Evolutionary conservation across 192 early-diverging fungal species (phyloP).

Genomic region (Funneliformis geosporum): DNA sequence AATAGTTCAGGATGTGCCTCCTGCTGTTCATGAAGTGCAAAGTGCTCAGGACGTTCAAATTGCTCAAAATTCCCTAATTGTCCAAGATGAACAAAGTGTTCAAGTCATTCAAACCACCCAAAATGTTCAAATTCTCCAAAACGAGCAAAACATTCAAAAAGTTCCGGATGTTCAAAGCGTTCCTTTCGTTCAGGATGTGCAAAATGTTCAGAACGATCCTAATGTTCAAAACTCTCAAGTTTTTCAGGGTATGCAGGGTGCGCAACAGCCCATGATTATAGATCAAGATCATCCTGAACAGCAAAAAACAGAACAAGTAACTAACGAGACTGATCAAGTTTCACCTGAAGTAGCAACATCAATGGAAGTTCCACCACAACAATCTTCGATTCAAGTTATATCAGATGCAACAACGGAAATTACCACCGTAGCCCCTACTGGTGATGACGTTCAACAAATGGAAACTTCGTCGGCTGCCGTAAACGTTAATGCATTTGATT

Average conservation of each 20-base stretch:
- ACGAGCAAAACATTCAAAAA: background rate
- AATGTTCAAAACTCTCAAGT: background rate
- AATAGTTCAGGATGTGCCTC: background rate
- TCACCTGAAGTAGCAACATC: background rate
- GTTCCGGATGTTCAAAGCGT: background rate
- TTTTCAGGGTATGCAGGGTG: background rate
- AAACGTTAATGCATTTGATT: slow-evolving; percentile 46
- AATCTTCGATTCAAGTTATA: background rate
- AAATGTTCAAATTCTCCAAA: background rate
- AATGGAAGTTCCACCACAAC: background rate
- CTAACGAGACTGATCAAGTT: background rate
- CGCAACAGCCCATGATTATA: background rate
- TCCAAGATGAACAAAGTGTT: background rate
- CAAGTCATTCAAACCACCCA: background rate
- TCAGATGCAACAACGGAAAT: background rate
- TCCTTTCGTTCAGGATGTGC: background rate
- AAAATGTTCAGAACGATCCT: background rate
- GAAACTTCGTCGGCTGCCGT: background rate
- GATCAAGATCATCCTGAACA: background rate
- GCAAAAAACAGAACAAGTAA: background rate
- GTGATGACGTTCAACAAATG: background rate
- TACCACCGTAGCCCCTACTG: too few species aligned
- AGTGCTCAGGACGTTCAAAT: background rate
- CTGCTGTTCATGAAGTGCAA: background rate
- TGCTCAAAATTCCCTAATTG: background rate